A percentile compares a stretch with the other conserved stretches of the same genome.
Evolutionary conservation across 768 basidiomycete species (phyloP).

Genomic region (Boletus subparvulus): DNA sequence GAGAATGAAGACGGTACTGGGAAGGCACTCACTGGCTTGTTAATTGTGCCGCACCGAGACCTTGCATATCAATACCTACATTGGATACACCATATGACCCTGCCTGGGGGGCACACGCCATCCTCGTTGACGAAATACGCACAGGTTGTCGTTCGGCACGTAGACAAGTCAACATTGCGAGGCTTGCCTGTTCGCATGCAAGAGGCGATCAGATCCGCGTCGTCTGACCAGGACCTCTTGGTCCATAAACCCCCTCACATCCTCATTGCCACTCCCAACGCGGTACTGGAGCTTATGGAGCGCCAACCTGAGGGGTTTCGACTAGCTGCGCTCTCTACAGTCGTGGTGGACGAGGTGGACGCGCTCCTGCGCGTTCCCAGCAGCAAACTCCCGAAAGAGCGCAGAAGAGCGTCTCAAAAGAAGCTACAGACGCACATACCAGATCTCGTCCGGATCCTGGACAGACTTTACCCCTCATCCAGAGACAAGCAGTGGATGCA

Average conservation of each 20-base stretch:
- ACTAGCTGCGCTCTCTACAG: slow-evolving; percentile 47
- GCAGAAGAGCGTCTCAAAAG: slow-evolving; percentile 36
- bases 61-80: slow-evolving; percentile 64
- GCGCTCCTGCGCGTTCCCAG: slow-evolving; percentile 58
- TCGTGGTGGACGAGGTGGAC: slow-evolving; percentile 78
- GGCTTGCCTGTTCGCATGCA: slow-evolving; percentile 27
- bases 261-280: slow-evolving; percentile 71
- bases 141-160: slow-evolving; percentile 61
- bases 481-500: slow-evolving; percentile 7
- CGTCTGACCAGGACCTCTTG: slow-evolving; percentile 37
- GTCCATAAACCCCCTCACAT: slow-evolving; percentile 56
- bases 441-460: slow-evolving; percentile 57
- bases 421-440: slow-evolving; percentile 55
- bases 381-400: slow-evolving; percentile 38
- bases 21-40: slow-evolving; percentile 49
- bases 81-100: slow-evolving; percentile 59
- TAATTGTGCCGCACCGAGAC: slow-evolving; percentile 74
- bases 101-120: slow-evolving; percentile 29
- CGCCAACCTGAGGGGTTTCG: slow-evolving; percentile 44
- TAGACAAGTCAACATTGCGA: slow-evolving; percentile 26
- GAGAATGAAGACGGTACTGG: slow-evolving; percentile 20
- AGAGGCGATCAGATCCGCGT: slow-evolving; percentile 26
- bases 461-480: slow-evolving; percentile 49
- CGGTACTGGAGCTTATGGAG: slow-evolving; percentile 55
- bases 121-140: slow-evolving; percentile 44